Percentiles rank a stretch among this genome's conserved stretches.
Conservation (phyloP, 176 grass and related monocot genomes). For the Eremochloa ophiuroides region DNA sequence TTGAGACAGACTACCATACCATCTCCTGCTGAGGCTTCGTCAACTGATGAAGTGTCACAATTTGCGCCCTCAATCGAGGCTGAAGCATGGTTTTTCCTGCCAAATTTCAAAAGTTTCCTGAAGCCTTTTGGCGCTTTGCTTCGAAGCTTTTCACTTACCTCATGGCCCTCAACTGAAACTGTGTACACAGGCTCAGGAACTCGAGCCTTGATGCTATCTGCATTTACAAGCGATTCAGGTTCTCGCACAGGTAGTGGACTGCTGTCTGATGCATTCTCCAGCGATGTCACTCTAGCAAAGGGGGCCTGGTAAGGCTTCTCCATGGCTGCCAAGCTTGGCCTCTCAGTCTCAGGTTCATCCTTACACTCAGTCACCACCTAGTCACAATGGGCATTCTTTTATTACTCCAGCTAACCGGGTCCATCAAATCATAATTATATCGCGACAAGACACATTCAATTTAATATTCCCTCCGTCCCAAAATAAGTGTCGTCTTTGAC, state of each 20-base stretch:
- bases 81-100: slow-evolving; percentile 63
- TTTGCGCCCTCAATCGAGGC: slow-evolving; percentile 40
- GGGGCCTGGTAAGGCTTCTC: slow-evolving; percentile 70
- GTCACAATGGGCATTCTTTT: slow-evolving; percentile 25
- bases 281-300: slow-evolving; percentile 59
- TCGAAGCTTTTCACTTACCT: slow-evolving; percentile 37
- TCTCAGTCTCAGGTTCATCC: slow-evolving; percentile 40
- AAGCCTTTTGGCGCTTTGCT: slow-evolving; percentile 86
- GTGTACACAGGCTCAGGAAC: slow-evolving; percentile 24
- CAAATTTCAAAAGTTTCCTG: slow-evolving; percentile 89
- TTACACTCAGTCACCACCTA: slow-evolving; percentile 54
- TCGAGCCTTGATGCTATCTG: slow-evolving; percentile 43
- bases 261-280: slow-evolving; percentile 45
- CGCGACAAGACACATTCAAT: neutral
- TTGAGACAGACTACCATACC: slow-evolving; percentile 41
- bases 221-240: slow-evolving; percentile 31
- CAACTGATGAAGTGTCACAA: slow-evolving; percentile 58
- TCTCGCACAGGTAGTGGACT: slow-evolving; percentile 27
- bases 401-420: neutral
- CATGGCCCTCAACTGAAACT: slow-evolving; percentile 36
- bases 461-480: no score
- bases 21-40: slow-evolving; percentile 46
- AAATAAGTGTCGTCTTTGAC: no score
- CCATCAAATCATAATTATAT: neutral
- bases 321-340: neutral